Percentiles rank a stretch among this genome's conserved stretches.
Evolutionary conservation across 1,139 yeast genomes (phyloP).

Genomic region (Torulaspora pretoriensis): DNA sequence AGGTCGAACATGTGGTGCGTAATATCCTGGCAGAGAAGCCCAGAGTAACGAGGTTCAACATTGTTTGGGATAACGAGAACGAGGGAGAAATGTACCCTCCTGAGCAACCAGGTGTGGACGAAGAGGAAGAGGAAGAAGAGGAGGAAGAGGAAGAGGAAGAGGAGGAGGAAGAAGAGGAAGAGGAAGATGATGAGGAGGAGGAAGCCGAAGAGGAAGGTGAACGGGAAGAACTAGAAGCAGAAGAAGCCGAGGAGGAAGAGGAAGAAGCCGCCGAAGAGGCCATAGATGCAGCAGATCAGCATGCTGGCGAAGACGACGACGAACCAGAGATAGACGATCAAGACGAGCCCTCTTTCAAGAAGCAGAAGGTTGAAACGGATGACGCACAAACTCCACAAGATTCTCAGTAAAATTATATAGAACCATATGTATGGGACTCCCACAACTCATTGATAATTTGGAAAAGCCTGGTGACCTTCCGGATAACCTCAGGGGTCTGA

Average conservation of each 20-base stretch:
- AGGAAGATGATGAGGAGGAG: constrained; percentile 43
- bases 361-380: constrained; percentile 12
- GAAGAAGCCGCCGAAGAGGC: constrained; percentile 34
- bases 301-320: constrained; percentile 39
- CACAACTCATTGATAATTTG: constrained; percentile 41
- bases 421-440: constrained; percentile 23
- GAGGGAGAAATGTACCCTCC: constrained; percentile 70
- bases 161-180: constrained; percentile 50
- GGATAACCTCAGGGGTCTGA: constrained; percentile 12
- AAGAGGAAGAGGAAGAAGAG: constrained; percentile 54
- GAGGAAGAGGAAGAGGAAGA: constrained; percentile 54
- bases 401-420: constrained; percentile 7
- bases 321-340: constrained; percentile 35
- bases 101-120: constrained; percentile 60
- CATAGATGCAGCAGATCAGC: constrained; percentile 41
- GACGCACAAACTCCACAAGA: constrained; percentile 24
- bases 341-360: constrained; percentile 13
- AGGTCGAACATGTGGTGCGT: constrained; percentile 89
- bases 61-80: constrained; percentile 80
- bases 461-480: constrained; percentile 38
- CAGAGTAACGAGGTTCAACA: constrained; percentile 91
- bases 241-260: constrained; percentile 31
- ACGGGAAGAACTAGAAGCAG: constrained; percentile 30
- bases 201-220: constrained; percentile 33
- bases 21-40: constrained; percentile 97